Evolutionary conservation across 495 filamentous ascomycete genomes (phyloP), one percentile per base, ranked within the genome.

Genomic region (Pseudotulostoma volvatum): DNA sequence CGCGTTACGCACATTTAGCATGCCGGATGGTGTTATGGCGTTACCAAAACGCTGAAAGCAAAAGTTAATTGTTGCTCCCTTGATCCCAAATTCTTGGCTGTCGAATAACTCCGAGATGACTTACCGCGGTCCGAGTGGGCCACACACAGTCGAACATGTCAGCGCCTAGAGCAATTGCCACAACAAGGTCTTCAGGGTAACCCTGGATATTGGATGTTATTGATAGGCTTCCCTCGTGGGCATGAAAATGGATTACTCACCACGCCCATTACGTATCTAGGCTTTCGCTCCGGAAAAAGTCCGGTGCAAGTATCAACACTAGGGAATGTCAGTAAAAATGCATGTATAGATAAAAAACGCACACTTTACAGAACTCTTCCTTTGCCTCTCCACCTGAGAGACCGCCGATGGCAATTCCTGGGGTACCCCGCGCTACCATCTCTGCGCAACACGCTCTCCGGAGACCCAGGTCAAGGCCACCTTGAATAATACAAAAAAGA

Each of bases 91-190:
- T n/a, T n/a, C n/a, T n/a, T n/a, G n/a, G n/a, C n/a, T n/a, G n/a
- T n/a, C n/a, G n/a, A n/a, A n/a, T n/a, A n/a, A n/a, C n/a, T 1
- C 2, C 19, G 18, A 13, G 37, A 38, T 32, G 9, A 48, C 60
- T 48, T 61, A 73, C 75, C 9, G 92, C 90, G 17, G 90, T 96
- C 31, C 90, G 70, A 17, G 90, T 97, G 5, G 88, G 92, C 92
- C 92, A 97, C 4, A 96, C 90, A 51, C 92, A 97, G 61, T 97
- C 90, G 56, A 97, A 97, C 92, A 97, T 96, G 53, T 97, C 90
- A 16, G 92, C 90, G 3, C 90, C 90, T 3, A 97, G 70, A 8
- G 90, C 90, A 9, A 93, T 69, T 37, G 82, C 85, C 9, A 97
- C 84, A 9, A 97, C 66, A 38, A 97, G 65, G 56, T 97, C 90